Base-by-base conservation (phyloP, 2,329 filamentous ascomycete genomes). In the Venturia nashicola region DNA sequence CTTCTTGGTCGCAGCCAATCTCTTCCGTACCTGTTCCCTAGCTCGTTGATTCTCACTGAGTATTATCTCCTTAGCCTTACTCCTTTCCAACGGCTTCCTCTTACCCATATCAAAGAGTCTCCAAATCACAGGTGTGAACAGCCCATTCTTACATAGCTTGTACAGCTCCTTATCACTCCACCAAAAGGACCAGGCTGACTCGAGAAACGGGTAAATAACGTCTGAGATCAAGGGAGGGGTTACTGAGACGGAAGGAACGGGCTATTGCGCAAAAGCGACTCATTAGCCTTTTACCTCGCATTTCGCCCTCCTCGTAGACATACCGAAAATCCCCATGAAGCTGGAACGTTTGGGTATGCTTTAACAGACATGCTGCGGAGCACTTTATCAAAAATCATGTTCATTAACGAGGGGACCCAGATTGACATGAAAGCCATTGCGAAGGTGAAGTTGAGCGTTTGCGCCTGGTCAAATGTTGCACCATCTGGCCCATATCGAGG, bases 151-250 rank as follows among this genome's bases (percentile, higher is more conserved):
- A 63, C 74, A 68, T 51, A 73, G 27, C 34, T 67, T 68, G 42
- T 70, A 74, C 54, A 76, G 67, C 64, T 71, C 67, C 20, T 68
- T 68, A 48, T 77, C 71, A 9, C 65, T 65, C 65, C 69, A 69
- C 71, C 73, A 76, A 61, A 75, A 72, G 62, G 65, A 68, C 74
- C 74, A 76, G 8, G 69, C 73, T 43, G 68, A 65, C 46, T 69
- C 61, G 4, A 75, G 66, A 20, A 67, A 65, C 12, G 70, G 68
- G 18, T 72, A 67, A 16, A 75, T 64, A 27, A 68, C 69, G 54
- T 73, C 70, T 14, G 69, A 67, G 3, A 74, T 68, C n/a, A 71
- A 67, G 3, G 74, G 74, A 3, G 69, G 64, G 14, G 70, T 67
- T 36, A 72, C 67, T 8, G 68, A 59, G 20, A 73, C 61, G 1